A percentile compares a stretch with the other conserved stretches of the same genome.
Conservation (phyloP, 306 rosid genomes). For the Datisca glomerata region DNA sequence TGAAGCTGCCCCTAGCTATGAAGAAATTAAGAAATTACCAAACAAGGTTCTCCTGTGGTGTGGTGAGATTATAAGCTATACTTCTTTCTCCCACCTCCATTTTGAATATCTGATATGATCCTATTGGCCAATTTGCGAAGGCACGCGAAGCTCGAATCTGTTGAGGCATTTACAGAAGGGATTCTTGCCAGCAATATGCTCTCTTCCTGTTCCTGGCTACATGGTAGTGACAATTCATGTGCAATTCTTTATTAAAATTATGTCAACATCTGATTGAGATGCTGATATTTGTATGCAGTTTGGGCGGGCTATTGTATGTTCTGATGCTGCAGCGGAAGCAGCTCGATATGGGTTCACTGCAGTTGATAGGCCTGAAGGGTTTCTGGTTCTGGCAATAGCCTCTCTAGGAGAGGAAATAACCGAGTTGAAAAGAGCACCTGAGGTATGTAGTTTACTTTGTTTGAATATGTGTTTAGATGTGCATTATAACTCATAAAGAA, state of each 20-base stretch:
- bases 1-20: slow-evolving; percentile 39
- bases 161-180: slow-evolving; percentile 79
- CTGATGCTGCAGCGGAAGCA: slow-evolving; percentile 80
- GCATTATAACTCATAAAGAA: too few species aligned
- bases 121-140: too few species aligned
- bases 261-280: not conserved
- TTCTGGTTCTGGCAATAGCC: slow-evolving; percentile 74
- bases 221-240: slow-evolving; percentile 32
- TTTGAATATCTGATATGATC: not conserved
- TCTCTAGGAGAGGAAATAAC: slow-evolving; percentile 46
- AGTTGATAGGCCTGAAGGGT: slow-evolving; percentile 77
- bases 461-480: not conserved
- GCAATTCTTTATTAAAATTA: not conserved
- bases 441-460: slow-evolving; percentile 16
- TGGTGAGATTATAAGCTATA: slow-evolving; percentile 42
- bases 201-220: slow-evolving; percentile 66
- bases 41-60: slow-evolving; percentile 82
- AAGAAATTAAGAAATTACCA: slow-evolving; percentile 56
- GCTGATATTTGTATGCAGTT: slow-evolving; percentile 24
- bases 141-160: slow-evolving; percentile 64
- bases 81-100: not conserved
- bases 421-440: slow-evolving; percentile 34
- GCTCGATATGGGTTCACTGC: slow-evolving; percentile 75
- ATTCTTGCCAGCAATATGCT: slow-evolving; percentile 61
- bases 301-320: slow-evolving; percentile 62